Percentiles rank a stretch among this genome's conserved stretches.
Conservation (phyloP, 306 rosid genomes). For the Argentina anserina region DNA sequence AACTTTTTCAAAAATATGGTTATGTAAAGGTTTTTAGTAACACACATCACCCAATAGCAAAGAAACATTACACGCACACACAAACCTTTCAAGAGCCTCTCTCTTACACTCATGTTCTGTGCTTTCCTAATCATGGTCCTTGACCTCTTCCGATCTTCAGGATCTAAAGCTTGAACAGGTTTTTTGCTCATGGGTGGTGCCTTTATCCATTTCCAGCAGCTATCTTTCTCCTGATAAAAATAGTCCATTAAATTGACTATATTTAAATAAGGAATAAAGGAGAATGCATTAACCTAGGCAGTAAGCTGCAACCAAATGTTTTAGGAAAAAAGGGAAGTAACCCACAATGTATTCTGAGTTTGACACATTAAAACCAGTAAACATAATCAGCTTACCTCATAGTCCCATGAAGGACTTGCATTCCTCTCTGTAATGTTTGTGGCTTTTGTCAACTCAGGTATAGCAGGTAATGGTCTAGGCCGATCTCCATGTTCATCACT, state of each 20-base stretch:
- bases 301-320: neutral
- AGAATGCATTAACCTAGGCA: neutral
- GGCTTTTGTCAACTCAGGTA: constrained; percentile 47
- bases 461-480: constrained; percentile 48
- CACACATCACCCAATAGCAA: neutral
- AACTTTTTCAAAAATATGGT: neutral
- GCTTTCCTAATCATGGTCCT: neutral
- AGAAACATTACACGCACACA: too few species aligned
- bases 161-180: constrained; percentile 25
- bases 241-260: neutral
- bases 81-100: constrained; percentile 11
- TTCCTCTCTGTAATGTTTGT: constrained; percentile 47
- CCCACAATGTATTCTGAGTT: too few species aligned
- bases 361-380: neutral
- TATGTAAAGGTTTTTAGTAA: neutral
- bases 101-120: neutral
- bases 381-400: constrained; percentile 41
- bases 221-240: constrained; percentile 38
- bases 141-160: constrained; percentile 20
- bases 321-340: neutral
- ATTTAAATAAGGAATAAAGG: neutral
- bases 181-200: constrained; percentile 37
- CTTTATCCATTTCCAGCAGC: constrained; percentile 53
- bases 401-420: constrained; percentile 59
- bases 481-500: constrained; percentile 68